Conservation (phyloP, 2,329 filamentous ascomycete genomes). For the Apiospora malaysiana region DNA sequence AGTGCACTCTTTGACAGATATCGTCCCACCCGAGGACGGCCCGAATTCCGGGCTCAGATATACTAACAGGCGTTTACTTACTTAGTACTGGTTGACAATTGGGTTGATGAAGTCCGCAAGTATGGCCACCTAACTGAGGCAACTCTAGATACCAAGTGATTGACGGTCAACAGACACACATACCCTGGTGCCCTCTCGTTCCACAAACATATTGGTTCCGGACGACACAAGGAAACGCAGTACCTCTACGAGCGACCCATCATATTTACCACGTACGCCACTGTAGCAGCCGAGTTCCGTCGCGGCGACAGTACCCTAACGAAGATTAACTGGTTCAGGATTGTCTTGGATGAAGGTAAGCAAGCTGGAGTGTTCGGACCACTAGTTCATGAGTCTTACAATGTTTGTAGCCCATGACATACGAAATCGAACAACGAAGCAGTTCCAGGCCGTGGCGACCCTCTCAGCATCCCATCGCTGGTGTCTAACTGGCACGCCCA, state of each 20-base stretch:
- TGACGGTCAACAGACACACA: background rate
- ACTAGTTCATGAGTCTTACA: background rate
- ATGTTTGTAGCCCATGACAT: background rate
- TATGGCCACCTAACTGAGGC: background rate
- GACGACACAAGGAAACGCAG: background rate
- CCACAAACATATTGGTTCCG: background rate
- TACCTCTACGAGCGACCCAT: background rate
- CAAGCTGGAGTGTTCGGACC: background rate
- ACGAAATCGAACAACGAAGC: background rate
- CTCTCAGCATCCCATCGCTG: conserved; percentile 9
- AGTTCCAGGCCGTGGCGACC: background rate
- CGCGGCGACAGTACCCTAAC: background rate
- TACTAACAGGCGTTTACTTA: too few species aligned
- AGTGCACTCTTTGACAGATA: background rate
- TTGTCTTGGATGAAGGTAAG: background rate
- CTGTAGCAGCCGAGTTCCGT: background rate
- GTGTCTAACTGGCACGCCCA: conserved; percentile 23
- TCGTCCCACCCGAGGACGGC: background rate
- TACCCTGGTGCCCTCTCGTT: background rate
- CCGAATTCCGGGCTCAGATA: too few species aligned
- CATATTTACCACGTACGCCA: background rate
- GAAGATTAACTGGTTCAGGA: background rate
- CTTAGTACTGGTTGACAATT: background rate
- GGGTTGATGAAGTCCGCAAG: background rate
- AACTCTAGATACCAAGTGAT: background rate